Evolutionary conservation across 768 basidiomycete species (phyloP), one percentile per base, ranked within the genome.

Genomic region (Lactarius psammicola): DNA sequence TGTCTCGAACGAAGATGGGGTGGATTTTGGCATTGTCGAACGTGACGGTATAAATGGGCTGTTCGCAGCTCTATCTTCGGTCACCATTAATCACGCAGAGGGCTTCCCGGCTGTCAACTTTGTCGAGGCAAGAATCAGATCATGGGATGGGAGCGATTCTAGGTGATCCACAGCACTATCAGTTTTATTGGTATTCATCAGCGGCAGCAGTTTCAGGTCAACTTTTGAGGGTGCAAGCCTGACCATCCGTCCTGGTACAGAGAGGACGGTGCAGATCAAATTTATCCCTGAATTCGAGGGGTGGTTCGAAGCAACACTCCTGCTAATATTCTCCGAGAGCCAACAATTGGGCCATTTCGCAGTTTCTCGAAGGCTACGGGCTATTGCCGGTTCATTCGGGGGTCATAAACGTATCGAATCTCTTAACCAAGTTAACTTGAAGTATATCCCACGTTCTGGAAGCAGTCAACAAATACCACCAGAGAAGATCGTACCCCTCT

Each of bases 21-120:
- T 83, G 18, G 80, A 88, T 69, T 82, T 87, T 59, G 85, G 79
- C 4, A 75, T 87, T 42, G 70, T 87, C 5, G 79, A 82, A 23
- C 71, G 74, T 4, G 61, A 66, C 0, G 72, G 69, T 17, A 78
- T 78, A 1, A 51, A 61, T 8, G 54, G 34, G 17, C 72, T 71
- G 2, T 64, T 70, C 31, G 54, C 28, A 10, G 59, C 51, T 5
- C 15, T 15, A 33, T 46, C 13, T 38, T 74, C 11, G 42, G 56
- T 17, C 51, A 75, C 18, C 40, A 69, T 56, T 66, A 58, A 36
- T 65, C 68, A 34, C 34, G 58, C 28, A 54, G 64, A 20, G 18
- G 62, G 28, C 33, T 34, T 36, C 60, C 38, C 64, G 11, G 18
- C 33, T 71, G 55, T 46, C 62, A 61, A 46, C 10, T 54, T 75